These are phyloP conservation scores for Coleophoma cylindrospora DNA, from an alignment of 2,329 filamentous ascomycete genomes.

Conservation along the genomic window DNA sequence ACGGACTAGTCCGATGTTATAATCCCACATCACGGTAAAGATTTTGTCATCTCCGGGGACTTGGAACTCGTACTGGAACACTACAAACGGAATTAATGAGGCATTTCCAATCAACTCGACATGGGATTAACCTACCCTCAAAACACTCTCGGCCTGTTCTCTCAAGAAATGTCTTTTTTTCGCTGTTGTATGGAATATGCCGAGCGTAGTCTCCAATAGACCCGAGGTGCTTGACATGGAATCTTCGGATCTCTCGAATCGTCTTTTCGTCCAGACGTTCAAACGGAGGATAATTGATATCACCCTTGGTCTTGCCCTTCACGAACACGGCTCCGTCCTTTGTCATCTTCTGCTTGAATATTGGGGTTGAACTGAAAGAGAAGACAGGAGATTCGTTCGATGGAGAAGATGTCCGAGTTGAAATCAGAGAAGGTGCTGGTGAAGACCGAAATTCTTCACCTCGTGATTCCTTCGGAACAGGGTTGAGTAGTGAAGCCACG, in stretches of 20 bases:
- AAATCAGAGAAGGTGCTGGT: slow-evolving; percentile 32
- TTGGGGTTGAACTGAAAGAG: slow-evolving; percentile 12
- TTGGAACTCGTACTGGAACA: slow-evolving; percentile 80
- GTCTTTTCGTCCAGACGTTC: slow-evolving; percentile 59
- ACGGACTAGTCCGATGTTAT: slow-evolving; percentile 87
- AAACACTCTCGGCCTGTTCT: slow-evolving; percentile 87
- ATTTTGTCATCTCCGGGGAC: slow-evolving; percentile 60
- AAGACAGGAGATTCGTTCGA: slow-evolving; percentile 19
- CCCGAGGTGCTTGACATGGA: slow-evolving; percentile 61
- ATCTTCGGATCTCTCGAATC: slow-evolving; percentile 53
- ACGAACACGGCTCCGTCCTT: slow-evolving; percentile 62
- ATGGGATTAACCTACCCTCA: slow-evolving; percentile 57
- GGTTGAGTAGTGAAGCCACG: slow-evolving; percentile 63
- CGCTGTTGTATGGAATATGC: slow-evolving; percentile 91
- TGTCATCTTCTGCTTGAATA: slow-evolving; percentile 48
- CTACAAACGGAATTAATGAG: slow-evolving; percentile 38
- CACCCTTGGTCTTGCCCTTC: slow-evolving; percentile 57
- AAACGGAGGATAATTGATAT: slow-evolving; percentile 69
- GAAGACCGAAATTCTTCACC: slow-evolving; percentile 35
- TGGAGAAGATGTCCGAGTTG: slow-evolving; percentile 18
- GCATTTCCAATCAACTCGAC: slow-evolving; percentile 4
- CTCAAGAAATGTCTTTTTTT: slow-evolving; percentile 82
- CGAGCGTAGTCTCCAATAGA: slow-evolving; percentile 56
- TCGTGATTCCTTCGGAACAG: slow-evolving; percentile 34
- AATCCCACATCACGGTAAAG: slow-evolving; percentile 92